Base-by-base conservation (phyloP, 176 grass and related monocot species). In the Avena atlantica region DNA sequence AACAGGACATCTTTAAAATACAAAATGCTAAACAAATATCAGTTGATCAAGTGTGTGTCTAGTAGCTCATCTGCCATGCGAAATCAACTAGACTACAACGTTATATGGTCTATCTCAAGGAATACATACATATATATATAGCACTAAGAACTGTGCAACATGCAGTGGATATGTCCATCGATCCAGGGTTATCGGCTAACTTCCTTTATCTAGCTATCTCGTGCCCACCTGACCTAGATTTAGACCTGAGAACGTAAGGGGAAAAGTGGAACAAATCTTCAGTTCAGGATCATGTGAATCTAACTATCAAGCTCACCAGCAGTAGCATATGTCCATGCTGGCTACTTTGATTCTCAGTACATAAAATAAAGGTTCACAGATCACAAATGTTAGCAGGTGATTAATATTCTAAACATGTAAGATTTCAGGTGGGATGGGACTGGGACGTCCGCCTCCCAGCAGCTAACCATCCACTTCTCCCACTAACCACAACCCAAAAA, bases 211-310 rank as follows among this genome's bases (percentile, higher is more conserved):
- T 63, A 76, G 11, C 21, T 68, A 69, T 36, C 4, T 6, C 13
- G 17, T 60, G 74, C 58, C 50, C 49, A 36, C 40, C 10, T 37
- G 76, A 24, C 47, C 3, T 80, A 73, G 40, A 87, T 60, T 14
- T 55, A 74, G 21, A 71, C 76, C 85, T 86, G 37, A 49, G 19
- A 70, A 37, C 15, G 57, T 15, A 78, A 15, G 4, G 44, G 19
- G 14, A 6, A 44, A 42, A 57, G 27, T 4, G 13, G 17, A 2
- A 53, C 23, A 23, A 20, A 21, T 49, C 13, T 44, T 49, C 8
- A 71, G 76, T 15, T 20, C 9, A 8, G 50, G 34, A 17, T 63
- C 5, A 70, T 25, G 15, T n/a, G 36, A 68, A 69, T 59, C 2
- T 12, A 50, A 44, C 9, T 12, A 84, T 47, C 49, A 70, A 70